Evolutionary conservation across 306 rosid genomes (phyloP).

Genomic region (Purshia tridentata): DNA sequence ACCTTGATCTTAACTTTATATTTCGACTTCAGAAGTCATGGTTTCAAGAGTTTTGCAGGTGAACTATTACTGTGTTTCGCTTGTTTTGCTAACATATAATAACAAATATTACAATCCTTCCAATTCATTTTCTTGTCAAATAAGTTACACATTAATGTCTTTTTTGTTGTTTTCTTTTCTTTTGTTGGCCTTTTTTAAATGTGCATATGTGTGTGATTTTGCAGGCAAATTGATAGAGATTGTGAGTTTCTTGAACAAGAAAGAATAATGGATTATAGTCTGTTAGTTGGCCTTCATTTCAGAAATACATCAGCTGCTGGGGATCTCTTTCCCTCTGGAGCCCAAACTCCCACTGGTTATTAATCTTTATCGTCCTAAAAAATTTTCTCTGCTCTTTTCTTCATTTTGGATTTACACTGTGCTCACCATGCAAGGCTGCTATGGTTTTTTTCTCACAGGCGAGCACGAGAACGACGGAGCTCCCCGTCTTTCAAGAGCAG

Average conservation of each 20-base stretch:
- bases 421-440: background rate
- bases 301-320: constrained; percentile 65
- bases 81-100: background rate
- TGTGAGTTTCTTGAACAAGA: constrained; percentile 92
- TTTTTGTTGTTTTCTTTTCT: background rate
- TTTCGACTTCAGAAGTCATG: constrained; percentile 63
- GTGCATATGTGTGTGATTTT: background rate
- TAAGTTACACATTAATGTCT: background rate
- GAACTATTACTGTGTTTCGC: background rate
- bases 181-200: background rate
- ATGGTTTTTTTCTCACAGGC: constrained; percentile 30
- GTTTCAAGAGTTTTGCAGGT: constrained; percentile 90
- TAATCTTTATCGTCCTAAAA: background rate
- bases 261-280: constrained; percentile 92
- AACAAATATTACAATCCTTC: background rate
- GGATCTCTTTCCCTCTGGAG: constrained; percentile 50
- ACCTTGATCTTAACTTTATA: constrained; percentile 89
- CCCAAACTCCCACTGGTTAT: constrained; percentile 52
- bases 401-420: background rate
- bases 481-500: constrained; percentile 47
- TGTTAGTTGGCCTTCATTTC: constrained; percentile 85
- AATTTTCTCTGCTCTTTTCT: background rate
- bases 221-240: constrained; percentile 81
- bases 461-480: constrained; percentile 48
- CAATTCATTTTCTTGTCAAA: background rate